Percentiles rank a stretch among this genome's conserved stretches.
Conservation (phyloP, 768 basidiomycete species). For the Heimioporus sp. region DNA sequence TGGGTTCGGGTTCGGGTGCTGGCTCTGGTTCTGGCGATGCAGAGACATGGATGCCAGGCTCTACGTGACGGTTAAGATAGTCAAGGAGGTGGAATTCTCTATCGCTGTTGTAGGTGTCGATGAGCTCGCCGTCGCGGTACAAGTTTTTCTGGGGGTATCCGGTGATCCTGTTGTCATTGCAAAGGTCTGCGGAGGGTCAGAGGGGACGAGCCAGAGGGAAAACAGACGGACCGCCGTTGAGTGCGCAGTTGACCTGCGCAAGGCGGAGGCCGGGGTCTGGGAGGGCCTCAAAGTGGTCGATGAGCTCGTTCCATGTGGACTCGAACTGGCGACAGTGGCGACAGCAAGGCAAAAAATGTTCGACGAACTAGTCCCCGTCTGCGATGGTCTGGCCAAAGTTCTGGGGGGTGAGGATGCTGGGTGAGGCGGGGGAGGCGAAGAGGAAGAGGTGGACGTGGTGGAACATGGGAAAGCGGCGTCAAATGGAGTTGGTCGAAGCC, state of each 20-base stretch:
- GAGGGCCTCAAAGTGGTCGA: slow-evolving; percentile 47
- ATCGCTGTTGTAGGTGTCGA: too few species aligned
- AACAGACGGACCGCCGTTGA: slow-evolving; percentile 63
- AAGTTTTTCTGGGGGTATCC: too few species aligned
- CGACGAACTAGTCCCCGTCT: slow-evolving; percentile 60
- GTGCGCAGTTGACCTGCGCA: slow-evolving; percentile 80
- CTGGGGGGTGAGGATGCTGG: slow-evolving; percentile 49
- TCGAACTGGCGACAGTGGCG: slow-evolving; percentile 75
- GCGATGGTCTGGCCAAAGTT: slow-evolving; percentile 54
- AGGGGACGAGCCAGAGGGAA: too few species aligned
- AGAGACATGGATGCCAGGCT: too few species aligned
- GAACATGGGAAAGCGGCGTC: neutral
- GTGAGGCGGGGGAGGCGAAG: slow-evolving; percentile 28
- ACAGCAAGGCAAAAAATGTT: slow-evolving; percentile 88
- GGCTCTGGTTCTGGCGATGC: too few species aligned
- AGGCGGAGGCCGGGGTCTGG: slow-evolving; percentile 46
- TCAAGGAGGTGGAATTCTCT: too few species aligned
- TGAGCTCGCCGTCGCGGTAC: too few species aligned
- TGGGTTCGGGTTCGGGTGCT: too few species aligned
- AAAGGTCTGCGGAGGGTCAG: slow-evolving; percentile 59
- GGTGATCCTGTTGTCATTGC: too few species aligned
- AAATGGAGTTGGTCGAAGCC: slow-evolving; percentile 47
- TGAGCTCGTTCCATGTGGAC: slow-evolving; percentile 78
- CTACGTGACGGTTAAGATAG: too few species aligned
- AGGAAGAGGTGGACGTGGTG: slow-evolving; percentile 14